Evolutionary conservation across 31 red algal species (phyloP).

Genomic region (Asparagopsis taxiformis): DNA sequence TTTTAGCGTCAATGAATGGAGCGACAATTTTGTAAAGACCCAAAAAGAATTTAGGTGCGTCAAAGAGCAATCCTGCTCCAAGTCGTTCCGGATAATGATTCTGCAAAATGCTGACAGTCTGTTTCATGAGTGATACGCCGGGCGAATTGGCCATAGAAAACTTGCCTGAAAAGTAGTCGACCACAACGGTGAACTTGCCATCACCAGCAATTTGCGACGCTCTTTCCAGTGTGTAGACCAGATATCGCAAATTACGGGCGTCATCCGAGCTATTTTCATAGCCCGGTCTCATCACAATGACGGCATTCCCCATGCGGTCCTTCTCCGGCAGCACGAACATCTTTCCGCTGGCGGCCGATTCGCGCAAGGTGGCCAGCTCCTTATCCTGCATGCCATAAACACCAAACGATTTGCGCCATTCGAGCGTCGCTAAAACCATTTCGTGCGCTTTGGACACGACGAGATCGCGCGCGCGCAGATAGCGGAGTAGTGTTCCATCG

Average conservation of each 20-base stretch:
- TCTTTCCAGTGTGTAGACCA: slow-evolving; percentile 94
- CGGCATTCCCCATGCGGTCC: slow-evolving; percentile 22
- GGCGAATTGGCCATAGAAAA: slow-evolving; percentile 70
- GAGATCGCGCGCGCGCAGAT: slow-evolving; percentile 50
- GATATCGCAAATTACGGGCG: slow-evolving; percentile 33
- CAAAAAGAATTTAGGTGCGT: slow-evolving; percentile 71
- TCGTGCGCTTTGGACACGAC: slow-evolving; percentile 52
- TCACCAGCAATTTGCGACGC: slow-evolving; percentile 56
- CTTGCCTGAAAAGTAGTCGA: slow-evolving; percentile 72
- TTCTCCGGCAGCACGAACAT: slow-evolving; percentile 54
- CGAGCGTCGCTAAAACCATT: slow-evolving; percentile 40
- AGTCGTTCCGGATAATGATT: slow-evolving; percentile 91
- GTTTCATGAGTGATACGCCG: slow-evolving; percentile 43
- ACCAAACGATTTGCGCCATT: slow-evolving; percentile 57
- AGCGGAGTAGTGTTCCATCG: slow-evolving; percentile 42
- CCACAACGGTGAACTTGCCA: slow-evolving; percentile 71
- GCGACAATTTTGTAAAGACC: slow-evolving; percentile 71
- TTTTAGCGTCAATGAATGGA: slow-evolving; percentile 88
- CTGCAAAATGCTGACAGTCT: slow-evolving; percentile 85
- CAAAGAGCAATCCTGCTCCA: slow-evolving; percentile 60
- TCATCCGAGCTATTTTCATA: slow-evolving; percentile 31
- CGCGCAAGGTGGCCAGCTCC: slow-evolving; percentile 29
- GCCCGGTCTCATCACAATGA: slow-evolving; percentile 53
- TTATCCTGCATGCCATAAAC: slow-evolving; percentile 14
- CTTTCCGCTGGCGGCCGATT: slow-evolving; percentile 68